Evolutionary conservation across 768 basidiomycete genomes (phyloP), one percentile per base, ranked within the genome.

Genomic region (Galerina marginata): DNA sequence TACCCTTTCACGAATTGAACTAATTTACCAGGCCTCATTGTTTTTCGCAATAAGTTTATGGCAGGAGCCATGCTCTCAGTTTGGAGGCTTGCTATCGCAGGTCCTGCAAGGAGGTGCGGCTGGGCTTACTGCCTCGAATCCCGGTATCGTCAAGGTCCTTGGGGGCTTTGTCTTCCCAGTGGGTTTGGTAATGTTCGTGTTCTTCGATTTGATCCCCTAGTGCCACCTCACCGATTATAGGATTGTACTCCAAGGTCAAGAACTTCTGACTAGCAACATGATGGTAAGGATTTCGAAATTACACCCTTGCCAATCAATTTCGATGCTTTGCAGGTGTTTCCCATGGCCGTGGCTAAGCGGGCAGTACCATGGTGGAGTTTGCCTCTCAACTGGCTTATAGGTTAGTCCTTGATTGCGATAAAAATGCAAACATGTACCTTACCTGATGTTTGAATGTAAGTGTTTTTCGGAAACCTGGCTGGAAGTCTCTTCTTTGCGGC

Each of bases 51-150:
- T 4, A 45, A 91, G 89, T 82, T 90, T 51, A 74, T 85, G 57
- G 90, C 88, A 29, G 90, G 90, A 15, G 79, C 82, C 36, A 89
- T 91, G 85, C 68, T 91, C n/a, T 89, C 89, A 6, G n/a, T 91
- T 91, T 51, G 90, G 90, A 66, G 87, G 87, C 15, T 73, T 91
- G 14, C 71, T 91, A 29, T 83, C 83, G 20, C 75, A 88, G 62
- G 77, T 91, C 58, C 68, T 90, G 14, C 74, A 80, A 46, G 90
- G 87, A 38, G 90, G 90, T 6, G 81, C 89, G 0, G 69, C 75
- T 0, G 80, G 76, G 1, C 66, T 91, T 29, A 81, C 72, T 20
- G 50, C 72, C 37, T 75, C 74, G 58, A 88, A 90, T 60, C 90
- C 89, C 1, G 90, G 90, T 16, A 73, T 91, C 9, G 85, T 89